These are phyloP conservation scores for Fusarium incarnatum DNA, from an alignment of 2,329 filamentous ascomycete species.

Conservation along the genomic window DNA sequence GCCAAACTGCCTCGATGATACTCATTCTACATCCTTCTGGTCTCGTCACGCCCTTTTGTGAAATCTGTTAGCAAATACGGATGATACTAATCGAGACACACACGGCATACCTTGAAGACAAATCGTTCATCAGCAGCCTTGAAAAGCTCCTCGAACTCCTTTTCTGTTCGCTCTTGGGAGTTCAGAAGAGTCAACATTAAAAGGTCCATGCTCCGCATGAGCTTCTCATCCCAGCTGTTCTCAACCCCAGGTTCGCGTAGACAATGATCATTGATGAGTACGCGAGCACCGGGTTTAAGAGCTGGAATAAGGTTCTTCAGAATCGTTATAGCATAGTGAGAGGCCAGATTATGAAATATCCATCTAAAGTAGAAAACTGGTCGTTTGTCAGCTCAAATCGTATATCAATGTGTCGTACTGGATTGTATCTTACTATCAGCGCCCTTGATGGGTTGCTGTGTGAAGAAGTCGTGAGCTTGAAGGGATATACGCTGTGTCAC, in stretches of 20 bases:
- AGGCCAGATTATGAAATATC: conserved; percentile 72
- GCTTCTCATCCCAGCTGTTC: conserved; percentile 59
- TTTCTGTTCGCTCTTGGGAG: conserved; percentile 61
- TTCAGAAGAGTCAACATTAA: conserved; percentile 65
- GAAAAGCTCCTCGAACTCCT: conserved; percentile 61
- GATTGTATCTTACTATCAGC: conserved; percentile 59
- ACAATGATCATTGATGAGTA: conserved; percentile 62
- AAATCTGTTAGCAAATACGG: conserved; percentile 17
- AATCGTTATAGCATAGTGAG: conserved; percentile 62
- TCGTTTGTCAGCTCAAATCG: conserved; percentile 19
- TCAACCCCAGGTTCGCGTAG: conserved; percentile 55
- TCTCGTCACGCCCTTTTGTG: conserved; percentile 54
- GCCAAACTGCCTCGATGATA: conserved; percentile 62
- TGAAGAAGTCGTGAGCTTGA: conserved; percentile 68
- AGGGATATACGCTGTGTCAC: conserved; percentile 57
- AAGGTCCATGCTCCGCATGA: conserved; percentile 63
- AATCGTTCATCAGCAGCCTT: conserved; percentile 56
- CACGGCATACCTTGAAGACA: conserved; percentile 53
- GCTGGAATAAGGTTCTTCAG: conserved; percentile 64
- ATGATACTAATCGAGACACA: neutral
- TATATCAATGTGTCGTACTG: neutral
- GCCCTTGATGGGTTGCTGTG: conserved; percentile 62
- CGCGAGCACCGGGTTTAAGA: conserved; percentile 64
- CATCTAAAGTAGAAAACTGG: conserved; percentile 63
- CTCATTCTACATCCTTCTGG: conserved; percentile 59